These are phyloP conservation scores for Xylaria arbuscula DNA, from an alignment of 2,329 filamentous ascomycete species.

Conservation along the genomic window DNA sequence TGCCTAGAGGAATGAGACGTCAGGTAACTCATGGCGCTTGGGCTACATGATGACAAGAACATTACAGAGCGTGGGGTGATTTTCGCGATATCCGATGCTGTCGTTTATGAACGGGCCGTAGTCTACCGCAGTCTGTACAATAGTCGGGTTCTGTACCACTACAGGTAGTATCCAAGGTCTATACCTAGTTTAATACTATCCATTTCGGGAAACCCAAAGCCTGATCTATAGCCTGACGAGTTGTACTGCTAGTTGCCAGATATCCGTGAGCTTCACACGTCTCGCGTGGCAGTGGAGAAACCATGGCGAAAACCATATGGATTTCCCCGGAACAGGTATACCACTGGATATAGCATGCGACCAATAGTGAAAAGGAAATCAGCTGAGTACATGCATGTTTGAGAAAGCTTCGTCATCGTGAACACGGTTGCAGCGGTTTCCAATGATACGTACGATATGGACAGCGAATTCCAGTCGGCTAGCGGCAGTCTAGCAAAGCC, in stretches of 20 bases:
- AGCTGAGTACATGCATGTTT: slow-evolving; percentile 26
- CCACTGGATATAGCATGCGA: slow-evolving; percentile 15
- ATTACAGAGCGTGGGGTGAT: slow-evolving; percentile 26
- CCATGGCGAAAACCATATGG: slow-evolving; percentile 11
- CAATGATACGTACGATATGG: slow-evolving; percentile 22
- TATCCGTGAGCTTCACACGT: slow-evolving; percentile 10
- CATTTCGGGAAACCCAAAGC: slow-evolving; percentile 26
- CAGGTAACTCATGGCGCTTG: slow-evolving; percentile 33
- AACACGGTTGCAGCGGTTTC: slow-evolving; percentile 22
- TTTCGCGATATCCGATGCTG: slow-evolving; percentile 18
- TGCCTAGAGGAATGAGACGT: slow-evolving; percentile 31
- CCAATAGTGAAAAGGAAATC: slow-evolving; percentile 15
- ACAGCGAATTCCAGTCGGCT: slow-evolving; percentile 26
- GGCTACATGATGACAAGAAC: slow-evolving; percentile 32
- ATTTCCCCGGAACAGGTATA: slow-evolving; percentile 4
- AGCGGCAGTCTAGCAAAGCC: slow-evolving; percentile 15
- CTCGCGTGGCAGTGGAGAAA: slow-evolving; percentile 32
- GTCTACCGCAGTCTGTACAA: not conserved
- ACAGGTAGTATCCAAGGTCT: slow-evolving; percentile 20
- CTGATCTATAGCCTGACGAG: slow-evolving; percentile 19
- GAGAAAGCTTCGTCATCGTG: slow-evolving; percentile 33
- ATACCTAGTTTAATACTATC: slow-evolving; percentile 23
- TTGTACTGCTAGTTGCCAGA: slow-evolving; percentile 11
- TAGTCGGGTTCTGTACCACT: not conserved
- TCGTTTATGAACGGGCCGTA: slow-evolving; percentile 4